phyloP scores from a whole-genome alignment of 306 rosid genomes.

The Spatholobus suberectus region DNA sequence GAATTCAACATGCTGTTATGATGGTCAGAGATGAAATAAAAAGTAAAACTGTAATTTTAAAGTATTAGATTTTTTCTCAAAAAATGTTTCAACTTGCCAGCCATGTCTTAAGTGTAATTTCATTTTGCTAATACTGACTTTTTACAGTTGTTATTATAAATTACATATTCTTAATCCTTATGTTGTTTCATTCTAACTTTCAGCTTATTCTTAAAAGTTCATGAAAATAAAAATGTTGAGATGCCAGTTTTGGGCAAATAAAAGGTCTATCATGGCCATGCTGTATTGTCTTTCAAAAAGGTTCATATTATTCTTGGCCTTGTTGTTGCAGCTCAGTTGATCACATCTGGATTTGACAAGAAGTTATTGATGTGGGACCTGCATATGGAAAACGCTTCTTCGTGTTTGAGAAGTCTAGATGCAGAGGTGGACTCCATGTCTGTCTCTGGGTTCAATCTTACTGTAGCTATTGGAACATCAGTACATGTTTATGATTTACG shows the following conservation, averaged over 20 bases:
- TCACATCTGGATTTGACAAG: conserved; percentile 80
- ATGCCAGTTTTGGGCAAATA: conserved; percentile 1
- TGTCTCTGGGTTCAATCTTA: conserved; percentile 63
- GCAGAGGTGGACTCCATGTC: conserved; percentile 77
- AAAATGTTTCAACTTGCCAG: not conserved
- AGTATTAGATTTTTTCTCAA: not conserved
- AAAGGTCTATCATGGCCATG: not conserved
- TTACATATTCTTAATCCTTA: not conserved
- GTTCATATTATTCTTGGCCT: conserved; percentile 21
- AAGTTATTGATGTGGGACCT: conserved; percentile 71
- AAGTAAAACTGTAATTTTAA: conserved; percentile 5
- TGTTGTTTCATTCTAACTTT: conserved; percentile 12
- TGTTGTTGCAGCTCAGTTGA: conserved; percentile 65
- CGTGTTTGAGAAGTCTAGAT: conserved; percentile 48
- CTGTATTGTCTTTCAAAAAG: not conserved
- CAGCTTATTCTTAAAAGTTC: not conserved
- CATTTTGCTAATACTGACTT: conserved; percentile 5
- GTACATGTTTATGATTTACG: conserved; percentile 73
- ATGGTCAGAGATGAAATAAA: not conserved
- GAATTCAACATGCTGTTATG: conserved; percentile 7
- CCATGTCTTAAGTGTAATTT: not conserved
- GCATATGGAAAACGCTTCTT: conserved; percentile 53
- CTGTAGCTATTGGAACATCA: conserved; percentile 64
- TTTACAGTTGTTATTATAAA: conserved; percentile 19
- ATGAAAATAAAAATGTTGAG: conserved; percentile 7